These are phyloP conservation scores for Vigna reflexopilosa DNA, from an alignment of 306 rosid species.

Conservation along the genomic window DNA sequence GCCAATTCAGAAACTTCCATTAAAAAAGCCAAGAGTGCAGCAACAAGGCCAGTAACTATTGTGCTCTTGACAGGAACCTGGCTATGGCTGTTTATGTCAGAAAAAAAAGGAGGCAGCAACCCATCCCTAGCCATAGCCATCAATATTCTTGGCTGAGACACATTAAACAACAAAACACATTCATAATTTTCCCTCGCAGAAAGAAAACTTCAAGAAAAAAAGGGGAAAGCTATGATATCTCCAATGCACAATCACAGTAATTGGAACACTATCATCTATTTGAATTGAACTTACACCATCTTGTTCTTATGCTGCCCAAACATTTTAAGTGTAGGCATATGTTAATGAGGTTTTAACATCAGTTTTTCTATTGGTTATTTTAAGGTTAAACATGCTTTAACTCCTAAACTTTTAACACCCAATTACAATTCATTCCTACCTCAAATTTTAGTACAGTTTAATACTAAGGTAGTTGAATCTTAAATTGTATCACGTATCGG, in stretches of 20 bases:
- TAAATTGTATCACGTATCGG: too few relatives aligned
- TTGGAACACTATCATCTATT: neutral
- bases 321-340: too few relatives aligned
- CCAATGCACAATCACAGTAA: too few relatives aligned
- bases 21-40: constrained; percentile 73
- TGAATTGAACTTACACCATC: neutral
- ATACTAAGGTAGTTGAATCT: too few relatives aligned
- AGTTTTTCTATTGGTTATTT: too few relatives aligned
- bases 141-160: constrained; percentile 57
- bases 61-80: constrained; percentile 62
- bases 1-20: constrained; percentile 91
- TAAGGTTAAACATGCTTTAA: too few relatives aligned
- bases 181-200: neutral
- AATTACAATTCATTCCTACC: too few relatives aligned
- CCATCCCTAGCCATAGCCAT: constrained; percentile 68
- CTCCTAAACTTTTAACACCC: too few relatives aligned
- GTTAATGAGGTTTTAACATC: too few relatives aligned
- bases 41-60: constrained; percentile 72
- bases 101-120: constrained; percentile 55
- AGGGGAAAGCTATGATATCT: neutral
- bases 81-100: constrained; percentile 47
- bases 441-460: too few relatives aligned
- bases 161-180: constrained; percentile 25
- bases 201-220: neutral
- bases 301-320: too few relatives aligned